Evolutionary conservation across 148 eudicot species (phyloP).

Genomic region (Limonium bicolor): DNA sequence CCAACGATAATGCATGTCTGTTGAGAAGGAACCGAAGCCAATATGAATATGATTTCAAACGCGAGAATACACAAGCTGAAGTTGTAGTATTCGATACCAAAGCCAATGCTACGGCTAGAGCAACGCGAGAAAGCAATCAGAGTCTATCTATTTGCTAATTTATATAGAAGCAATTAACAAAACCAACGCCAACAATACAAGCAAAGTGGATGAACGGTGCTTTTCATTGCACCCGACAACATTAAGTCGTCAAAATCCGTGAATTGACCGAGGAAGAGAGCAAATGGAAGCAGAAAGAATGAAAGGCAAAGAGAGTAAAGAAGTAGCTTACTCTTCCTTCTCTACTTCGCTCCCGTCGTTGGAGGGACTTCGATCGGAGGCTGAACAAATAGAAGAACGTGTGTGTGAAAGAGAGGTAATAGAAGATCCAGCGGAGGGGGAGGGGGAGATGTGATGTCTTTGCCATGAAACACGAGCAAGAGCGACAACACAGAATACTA

Average conservation of each 20-base stretch:
- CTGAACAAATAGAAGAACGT: conserved; percentile 1
- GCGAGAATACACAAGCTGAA: too few species aligned
- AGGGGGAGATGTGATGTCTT: too few species aligned
- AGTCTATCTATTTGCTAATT: too few species aligned
- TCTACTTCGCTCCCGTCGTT: background rate
- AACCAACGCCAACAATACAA: background rate
- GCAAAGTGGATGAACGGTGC: background rate
- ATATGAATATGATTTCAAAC: too few species aligned
- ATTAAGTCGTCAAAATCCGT: background rate
- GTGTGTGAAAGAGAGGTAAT: too few species aligned
- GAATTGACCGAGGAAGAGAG: conserved; percentile 1
- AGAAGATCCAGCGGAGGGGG: background rate
- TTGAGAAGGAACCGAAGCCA: too few species aligned
- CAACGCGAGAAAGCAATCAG: too few species aligned
- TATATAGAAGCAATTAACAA: too few species aligned
- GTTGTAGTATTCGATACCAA: too few species aligned
- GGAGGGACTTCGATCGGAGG: conserved; percentile 2
- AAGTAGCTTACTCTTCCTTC: background rate
- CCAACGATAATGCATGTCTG: too few species aligned
- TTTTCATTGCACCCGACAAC: background rate
- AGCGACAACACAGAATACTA: background rate
- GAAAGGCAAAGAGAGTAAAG: background rate
- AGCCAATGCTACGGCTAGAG: too few species aligned
- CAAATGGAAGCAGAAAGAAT: background rate
- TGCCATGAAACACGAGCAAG: too few species aligned